Evolutionary conservation across 768 basidiomycete species (phyloP), one percentile per base, ranked within the genome.

Genomic region (Aureoboletus auriporus): DNA sequence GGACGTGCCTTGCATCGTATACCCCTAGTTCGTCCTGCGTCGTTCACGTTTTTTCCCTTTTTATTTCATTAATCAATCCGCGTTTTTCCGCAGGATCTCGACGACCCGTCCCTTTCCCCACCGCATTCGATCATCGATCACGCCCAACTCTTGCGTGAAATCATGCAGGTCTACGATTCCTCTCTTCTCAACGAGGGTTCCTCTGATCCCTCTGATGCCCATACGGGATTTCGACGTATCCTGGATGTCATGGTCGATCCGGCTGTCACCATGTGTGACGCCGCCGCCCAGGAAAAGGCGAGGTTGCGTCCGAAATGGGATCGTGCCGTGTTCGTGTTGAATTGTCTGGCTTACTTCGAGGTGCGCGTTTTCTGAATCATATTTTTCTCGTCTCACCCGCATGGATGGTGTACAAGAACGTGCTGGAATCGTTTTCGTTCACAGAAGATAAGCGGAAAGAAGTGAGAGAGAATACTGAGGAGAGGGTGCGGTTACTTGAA

Each of bases 201-300:
- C 5, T 40, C 54, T 0, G 43, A 53, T 23, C 26, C 38, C 12
- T 38, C 49, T 0, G 60, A 58, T 29, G 61, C 49, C 20, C 44
- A 3, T 16, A 44, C 47, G 7, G 53, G 60, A 16, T 63, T 65
- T 39, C 31, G 27, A 36, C 47, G 78, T 29, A 84, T 95, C 16
- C 68, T 96, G 20, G 86, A 93, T 54, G 78, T 85, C 39, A 89
- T 90, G 70, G 75, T 96, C 20, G 89, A 93, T 60, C 93, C 94
- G 0, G 83, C 84, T 0, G 66, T 95, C 12, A 78, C 83, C 51
- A 84, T 90, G 79, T 89, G 88, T 61, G 67, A 77, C 10, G 69
- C 71, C 5, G 81, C 80, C 43, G 79, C 82, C 2, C 86, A 86
- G 55, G 82, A 82, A 55, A 87, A 85, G 60, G 75, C 75, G 30